Evolutionary conservation across 352 stramenopile species (phyloP), one percentile per base, ranked within the genome.

Genomic region (Thraustotheca clavata): DNA sequence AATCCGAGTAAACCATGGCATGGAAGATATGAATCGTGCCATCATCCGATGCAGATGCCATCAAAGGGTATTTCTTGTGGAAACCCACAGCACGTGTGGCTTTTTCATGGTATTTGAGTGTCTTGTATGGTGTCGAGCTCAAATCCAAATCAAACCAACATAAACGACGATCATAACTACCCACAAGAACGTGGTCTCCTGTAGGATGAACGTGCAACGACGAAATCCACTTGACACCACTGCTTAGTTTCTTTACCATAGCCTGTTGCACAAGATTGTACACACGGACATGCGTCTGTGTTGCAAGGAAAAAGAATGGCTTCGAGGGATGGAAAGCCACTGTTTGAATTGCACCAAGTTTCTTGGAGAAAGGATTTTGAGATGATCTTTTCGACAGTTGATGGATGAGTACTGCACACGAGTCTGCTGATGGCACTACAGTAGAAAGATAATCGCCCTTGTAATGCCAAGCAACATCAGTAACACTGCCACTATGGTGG

Each of bases 111-210:
- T 99, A 99, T 71, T 98, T 98, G 63, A 99, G 83, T 38, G 96
- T 99, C 77, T 99, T 99, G 87, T 97, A 99, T 39, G 97, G 96
- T 62, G 87, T 98, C 41, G 87, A 96, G 14, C 89, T 95, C 33
- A 99, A 73, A 73, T 99, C 97, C 41, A 99, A 75, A 74, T 99
- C 97, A 77, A 99, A 99, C 97, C 97, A 99, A 59, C 96, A 96
- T 63, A 99, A 78, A 22, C 96, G 83, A 59, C 94, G 83, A 79
- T 99, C 97, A 62, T 99, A 97, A 72, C 89, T 98, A 49, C 96
- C 96, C 47, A 99, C 86, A 67, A 99, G 87, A 34, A 99, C 62
- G 76, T 99, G 97, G 74, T 99, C 97, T 47, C 97, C 97, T n/a
- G 91, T 98, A 32, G 91, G 86, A 72, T 99, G 97, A 12, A 99